Conservation (phyloP, 2,329 filamentous ascomycete species). For the Epichloe baconii region DNA sequence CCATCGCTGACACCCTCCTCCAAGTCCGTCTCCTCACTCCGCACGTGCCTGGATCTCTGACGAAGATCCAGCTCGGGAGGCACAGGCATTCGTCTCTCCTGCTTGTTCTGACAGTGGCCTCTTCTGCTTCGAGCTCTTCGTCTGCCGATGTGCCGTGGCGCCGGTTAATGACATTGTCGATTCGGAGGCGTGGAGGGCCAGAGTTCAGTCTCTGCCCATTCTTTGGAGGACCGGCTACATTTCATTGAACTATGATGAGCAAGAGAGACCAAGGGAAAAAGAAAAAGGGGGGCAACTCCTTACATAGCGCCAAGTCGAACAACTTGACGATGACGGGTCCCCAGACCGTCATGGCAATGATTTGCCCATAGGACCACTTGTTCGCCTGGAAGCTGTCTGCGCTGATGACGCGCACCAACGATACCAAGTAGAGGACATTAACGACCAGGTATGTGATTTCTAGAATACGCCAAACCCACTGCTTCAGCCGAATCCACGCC, state of each 20-base stretch:
- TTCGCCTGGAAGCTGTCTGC: slow-evolving; percentile 22
- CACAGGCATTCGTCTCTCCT: neutral
- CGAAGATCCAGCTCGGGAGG: slow-evolving; percentile 1
- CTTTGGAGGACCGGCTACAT: slow-evolving; percentile 23
- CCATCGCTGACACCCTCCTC: slow-evolving; percentile 1
- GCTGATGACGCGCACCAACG: slow-evolving; percentile 22
- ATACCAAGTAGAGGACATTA: slow-evolving; percentile 26
- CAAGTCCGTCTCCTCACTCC: neutral
- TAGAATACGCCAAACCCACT: slow-evolving; percentile 21
- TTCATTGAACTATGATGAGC: no score
- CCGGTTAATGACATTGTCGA: slow-evolving; percentile 26
- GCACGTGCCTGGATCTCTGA: neutral
- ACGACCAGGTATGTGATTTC: slow-evolving; percentile 24
- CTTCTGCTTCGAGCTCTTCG: slow-evolving; percentile 3
- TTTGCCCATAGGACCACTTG: slow-evolving; percentile 25
- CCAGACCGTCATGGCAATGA: slow-evolving; percentile 27
- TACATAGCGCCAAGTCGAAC: slow-evolving; percentile 25
- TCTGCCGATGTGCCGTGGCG: slow-evolving; percentile 11
- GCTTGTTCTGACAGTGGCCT: neutral
- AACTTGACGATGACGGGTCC: slow-evolving; percentile 26
- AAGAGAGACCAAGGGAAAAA: no score
- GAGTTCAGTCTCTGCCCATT: slow-evolving; percentile 23
- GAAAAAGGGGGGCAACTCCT: slow-evolving; percentile 4
- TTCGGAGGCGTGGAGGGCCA: slow-evolving; percentile 24
- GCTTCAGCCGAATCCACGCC: slow-evolving; percentile 17